These are phyloP conservation scores for Lentinus tigrinus DNA, from an alignment of 768 basidiomycete genomes.

Conservation along the genomic window DNA sequence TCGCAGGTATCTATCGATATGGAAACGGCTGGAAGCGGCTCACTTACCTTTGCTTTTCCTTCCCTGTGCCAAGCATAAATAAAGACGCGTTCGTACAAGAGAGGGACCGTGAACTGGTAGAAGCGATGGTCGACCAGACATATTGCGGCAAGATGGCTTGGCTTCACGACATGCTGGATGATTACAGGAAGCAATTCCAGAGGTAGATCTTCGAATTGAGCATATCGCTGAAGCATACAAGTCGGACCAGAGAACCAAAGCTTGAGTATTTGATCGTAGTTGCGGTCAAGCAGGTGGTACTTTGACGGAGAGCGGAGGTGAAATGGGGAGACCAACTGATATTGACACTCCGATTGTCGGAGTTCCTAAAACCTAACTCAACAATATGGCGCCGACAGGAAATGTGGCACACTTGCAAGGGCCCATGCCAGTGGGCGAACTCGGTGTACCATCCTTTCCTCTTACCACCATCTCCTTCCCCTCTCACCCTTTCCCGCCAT, in stretches of 20 bases:
- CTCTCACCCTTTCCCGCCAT: slow-evolving; percentile 1
- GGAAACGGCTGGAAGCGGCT: background rate
- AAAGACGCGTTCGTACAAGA: slow-evolving; percentile 56
- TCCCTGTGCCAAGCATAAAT: slow-evolving; percentile 75
- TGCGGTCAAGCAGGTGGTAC: too few species aligned
- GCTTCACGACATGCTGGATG: slow-evolving; percentile 47
- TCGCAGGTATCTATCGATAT: too few species aligned
- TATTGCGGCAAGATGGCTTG: slow-evolving; percentile 47
- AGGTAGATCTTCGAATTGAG: slow-evolving; percentile 55
- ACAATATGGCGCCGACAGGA: too few species aligned
- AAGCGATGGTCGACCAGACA: slow-evolving; percentile 64
- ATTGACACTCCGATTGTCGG: too few species aligned
- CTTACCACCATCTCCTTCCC: background rate
- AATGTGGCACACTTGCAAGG: background rate
- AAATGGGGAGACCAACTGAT: too few species aligned
- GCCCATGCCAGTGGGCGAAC: background rate
- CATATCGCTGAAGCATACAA: background rate
- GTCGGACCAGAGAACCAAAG: background rate
- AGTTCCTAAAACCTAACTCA: too few species aligned
- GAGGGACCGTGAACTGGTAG: slow-evolving; percentile 44
- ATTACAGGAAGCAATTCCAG: slow-evolving; percentile 62
- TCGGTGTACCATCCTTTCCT: background rate
- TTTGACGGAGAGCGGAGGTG: too few species aligned
- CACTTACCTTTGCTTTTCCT: slow-evolving; percentile 50
- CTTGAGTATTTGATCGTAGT: too few species aligned